Base-by-base conservation (phyloP, 2,329 filamentous ascomycete genomes). In the Septoria linicola region DNA sequence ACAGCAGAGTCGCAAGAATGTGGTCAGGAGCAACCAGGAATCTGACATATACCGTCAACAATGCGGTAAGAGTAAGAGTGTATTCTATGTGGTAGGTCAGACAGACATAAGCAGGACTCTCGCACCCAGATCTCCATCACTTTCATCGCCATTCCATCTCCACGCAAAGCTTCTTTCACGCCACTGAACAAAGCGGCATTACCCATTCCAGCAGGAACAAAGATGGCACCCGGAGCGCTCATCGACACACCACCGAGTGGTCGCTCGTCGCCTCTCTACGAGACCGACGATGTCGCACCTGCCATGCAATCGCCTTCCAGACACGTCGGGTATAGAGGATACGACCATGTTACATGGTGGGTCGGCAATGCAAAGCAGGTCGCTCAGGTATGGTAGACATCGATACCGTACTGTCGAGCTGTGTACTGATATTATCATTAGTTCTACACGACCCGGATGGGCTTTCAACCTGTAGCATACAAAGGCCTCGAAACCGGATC, bases 361-460 rank as follows among this genome's bases (percentile, higher is more conserved):
- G 92, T 96, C 23, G 90, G 91, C 68, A 97, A 97, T 68, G 91
- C 92, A 63, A 96, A 96, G 74, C 91, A 96, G 76, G 89, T 90
- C 2, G 91, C 91, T 32, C 81, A 48, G 35, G 44, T 48, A 46
- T 30, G 44, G 4, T 3, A 6, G 7, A 0, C 7, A 10, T 19
- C 5, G 20, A 14, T 8, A 21, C 27, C 3, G 20, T 1, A 0
- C 4, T 1, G 3, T 20, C 14, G 21, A 19, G 3, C 2, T 39
- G 7, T 30, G 2, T 8, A 27, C 11, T 48, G 27, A 48, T 35
- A 11, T 1, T 5, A 8, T 4, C 16, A 6, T n/a, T 11, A 86
- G 11, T 96, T 89, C 75, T 96, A 96, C 74, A 85, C 86, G 61
- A 85, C 82, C 8, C 87, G 90, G 60, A 90, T 96, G 76, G 91